Base-by-base conservation (phyloP, 768 basidiomycete genomes). In the Phylloporus sp. region DNA sequence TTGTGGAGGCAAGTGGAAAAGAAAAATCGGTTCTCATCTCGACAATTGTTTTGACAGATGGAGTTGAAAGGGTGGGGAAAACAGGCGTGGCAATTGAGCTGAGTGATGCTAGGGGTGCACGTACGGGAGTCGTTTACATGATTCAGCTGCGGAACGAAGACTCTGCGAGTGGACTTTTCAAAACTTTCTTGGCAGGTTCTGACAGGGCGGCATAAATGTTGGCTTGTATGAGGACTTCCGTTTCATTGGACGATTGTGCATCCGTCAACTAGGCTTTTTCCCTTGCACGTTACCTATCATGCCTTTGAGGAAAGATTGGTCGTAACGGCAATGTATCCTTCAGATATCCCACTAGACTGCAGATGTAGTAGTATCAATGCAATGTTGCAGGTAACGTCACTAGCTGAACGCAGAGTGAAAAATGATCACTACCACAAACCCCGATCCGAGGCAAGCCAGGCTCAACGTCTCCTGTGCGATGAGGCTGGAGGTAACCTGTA, bases 1-100 rank as follows among this genome's bases (percentile, higher is more conserved):
- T 98, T 14, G 94, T 97, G 24, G 86, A 93, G 67, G 80, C 84
- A 8, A 90, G 93, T 52, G 78, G 76, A 57, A 86, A 80, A 62
- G 78, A 82, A 46, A 84, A 83, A 57, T 74, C 81, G 5, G 73
- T 91, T 55, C 66, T 98, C 33, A 93, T 99, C 53, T 95, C 91
- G 33, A 97, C 96, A 6, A 96, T 98, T 52, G 90, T 99, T 24
- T 72, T 97, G 42, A 90, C 85, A 5, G 94, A 97, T 64, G 96
- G 94, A 8, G 95, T 98, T 22, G 96, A 99, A 69, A 77, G 95
- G 37, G 95, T 99, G n/a, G 96, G 90, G 18, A 97, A 95, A 71
- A 98, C 95, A 3, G 96, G 96, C 13, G 86, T 99, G 32, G 96
- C 96, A 36, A 85, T 99, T 52, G 95, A 98, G 67, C 70, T 99